Conservation (phyloP, 1,139 yeast species). For the Blastobotrys ciferrii region DNA sequence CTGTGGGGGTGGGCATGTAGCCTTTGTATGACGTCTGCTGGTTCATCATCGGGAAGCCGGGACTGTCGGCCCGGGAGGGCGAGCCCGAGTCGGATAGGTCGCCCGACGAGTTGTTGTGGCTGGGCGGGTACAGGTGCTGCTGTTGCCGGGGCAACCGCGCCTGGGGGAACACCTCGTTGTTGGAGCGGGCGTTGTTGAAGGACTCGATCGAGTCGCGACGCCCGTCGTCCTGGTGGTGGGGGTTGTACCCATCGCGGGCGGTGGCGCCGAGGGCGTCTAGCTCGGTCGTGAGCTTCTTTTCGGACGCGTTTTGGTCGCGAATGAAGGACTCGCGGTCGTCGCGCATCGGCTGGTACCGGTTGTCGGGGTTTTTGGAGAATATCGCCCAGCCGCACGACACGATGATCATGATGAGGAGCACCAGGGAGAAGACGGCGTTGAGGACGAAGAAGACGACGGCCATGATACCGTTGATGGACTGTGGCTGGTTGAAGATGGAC, state of each 20-base stretch:
- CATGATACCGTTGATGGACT: constrained; percentile 83
- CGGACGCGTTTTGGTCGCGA: constrained; percentile 48
- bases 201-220: constrained; percentile 2
- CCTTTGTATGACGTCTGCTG: constrained; percentile 15
- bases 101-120: background rate
- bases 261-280: constrained; percentile 86
- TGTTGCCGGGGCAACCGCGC: constrained; percentile 25
- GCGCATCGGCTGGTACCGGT: constrained; percentile 93
- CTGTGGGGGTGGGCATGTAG: constrained; percentile 16
- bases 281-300: constrained; percentile 51
- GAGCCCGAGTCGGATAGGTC: constrained; percentile 11
- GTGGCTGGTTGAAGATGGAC: constrained; percentile 77
- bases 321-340: constrained; percentile 93
- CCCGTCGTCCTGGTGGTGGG: constrained; percentile 11
- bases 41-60: constrained; percentile 15
- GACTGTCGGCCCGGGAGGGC: constrained; percentile 15
- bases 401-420: constrained; percentile 78
- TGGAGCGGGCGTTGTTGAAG: constrained; percentile 4
- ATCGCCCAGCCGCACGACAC: constrained; percentile 84
- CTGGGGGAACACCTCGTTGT: constrained; percentile 26
- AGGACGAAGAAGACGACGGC: constrained; percentile 88
- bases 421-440: constrained; percentile 85
- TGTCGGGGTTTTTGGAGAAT: constrained; percentile 88
- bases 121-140: constrained; percentile 11
- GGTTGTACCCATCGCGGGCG: constrained; percentile 54